Evolutionary conservation across 1,284 basidiomycete species (phyloP).

Genomic region (Leccinum pseudoinsigne): DNA sequence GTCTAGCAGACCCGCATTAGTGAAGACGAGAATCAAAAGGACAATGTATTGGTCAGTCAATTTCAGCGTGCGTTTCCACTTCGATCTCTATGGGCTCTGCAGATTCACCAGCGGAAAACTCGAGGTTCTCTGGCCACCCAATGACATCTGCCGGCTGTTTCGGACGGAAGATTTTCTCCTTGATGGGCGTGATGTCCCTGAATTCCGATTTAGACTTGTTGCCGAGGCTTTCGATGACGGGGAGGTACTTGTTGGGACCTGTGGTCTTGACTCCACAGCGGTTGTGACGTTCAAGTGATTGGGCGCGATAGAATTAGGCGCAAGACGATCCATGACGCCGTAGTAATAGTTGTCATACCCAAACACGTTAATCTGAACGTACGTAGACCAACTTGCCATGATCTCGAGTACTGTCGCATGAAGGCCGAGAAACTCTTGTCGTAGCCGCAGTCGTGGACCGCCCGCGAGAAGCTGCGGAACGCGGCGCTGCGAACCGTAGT

Average conservation of each 20-base stretch:
- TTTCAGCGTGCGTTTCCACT: constrained; percentile 88
- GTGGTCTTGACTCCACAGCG: constrained; percentile 81
- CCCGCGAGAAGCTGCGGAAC: constrained; percentile 85
- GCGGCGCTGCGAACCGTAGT: constrained; percentile 63
- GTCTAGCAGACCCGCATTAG: constrained; percentile 86
- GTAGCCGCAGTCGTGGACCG: constrained; percentile 86
- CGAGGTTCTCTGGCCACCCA: constrained; percentile 92
- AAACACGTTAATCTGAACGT: constrained; percentile 86
- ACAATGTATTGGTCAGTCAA: constrained; percentile 94
- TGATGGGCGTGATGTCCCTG: constrained; percentile 52
- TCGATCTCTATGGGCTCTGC: constrained; percentile 94
- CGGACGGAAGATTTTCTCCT: constrained; percentile 66
- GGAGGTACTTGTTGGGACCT: constrained; percentile 70
- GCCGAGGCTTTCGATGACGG: constrained; percentile 65
- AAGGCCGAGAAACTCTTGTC: constrained; percentile 74
- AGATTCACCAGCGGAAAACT: constrained; percentile 86
- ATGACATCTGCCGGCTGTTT: constrained; percentile 67
- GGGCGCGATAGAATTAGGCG: constrained; percentile 81
- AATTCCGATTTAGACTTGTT: constrained; percentile 67
- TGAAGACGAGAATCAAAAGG: constrained; percentile 84
- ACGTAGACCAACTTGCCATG: constrained; percentile 87
- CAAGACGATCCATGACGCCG: constrained; percentile 85
- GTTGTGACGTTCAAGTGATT: constrained; percentile 91
- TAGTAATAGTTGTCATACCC: constrained; percentile 89
- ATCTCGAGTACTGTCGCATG: constrained; percentile 77